These are phyloP conservation scores for Penicillium nordicum DNA, from an alignment of 2,329 filamentous ascomycete genomes.

Conservation along the genomic window DNA sequence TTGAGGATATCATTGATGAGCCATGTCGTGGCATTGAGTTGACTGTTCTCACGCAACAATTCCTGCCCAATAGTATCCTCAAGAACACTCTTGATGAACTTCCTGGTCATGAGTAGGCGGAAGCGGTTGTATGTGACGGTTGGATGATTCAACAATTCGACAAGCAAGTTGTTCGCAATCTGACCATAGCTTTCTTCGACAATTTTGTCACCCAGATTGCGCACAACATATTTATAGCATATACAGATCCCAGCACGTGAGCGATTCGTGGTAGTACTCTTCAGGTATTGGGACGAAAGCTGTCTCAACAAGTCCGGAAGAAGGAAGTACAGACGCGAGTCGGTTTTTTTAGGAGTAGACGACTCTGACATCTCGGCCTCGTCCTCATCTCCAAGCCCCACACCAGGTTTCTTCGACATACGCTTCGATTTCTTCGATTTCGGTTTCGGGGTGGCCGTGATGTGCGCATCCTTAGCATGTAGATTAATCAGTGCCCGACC, in stretches of 20 bases:
- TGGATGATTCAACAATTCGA: conserved; percentile 72
- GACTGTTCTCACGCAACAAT: conserved; percentile 84
- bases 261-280: conserved; percentile 72
- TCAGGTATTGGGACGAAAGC: conserved; percentile 76
- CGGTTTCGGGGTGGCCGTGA: conserved; percentile 54
- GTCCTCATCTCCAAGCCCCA: conserved; percentile 65
- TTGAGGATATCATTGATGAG: conserved; percentile 87
- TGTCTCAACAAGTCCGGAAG: conserved; percentile 74
- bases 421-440: conserved; percentile 70
- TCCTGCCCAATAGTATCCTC: conserved; percentile 77
- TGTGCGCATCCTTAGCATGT: conserved; percentile 61
- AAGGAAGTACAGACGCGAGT: conserved; percentile 67
- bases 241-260: conserved; percentile 78
- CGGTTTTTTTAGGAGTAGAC: conserved; percentile 69
- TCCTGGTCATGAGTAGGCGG: conserved; percentile 76
- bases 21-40: conserved; percentile 74
- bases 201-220: conserved; percentile 73
- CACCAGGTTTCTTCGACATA: conserved; percentile 59
- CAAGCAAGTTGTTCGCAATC: conserved; percentile 76
- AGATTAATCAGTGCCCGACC: conserved; percentile 79
- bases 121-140: conserved; percentile 82
- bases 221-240: conserved; percentile 80
- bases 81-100: conserved; percentile 77
- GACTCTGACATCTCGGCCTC: conserved; percentile 69
- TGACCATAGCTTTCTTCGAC: conserved; percentile 78